These are phyloP conservation scores for Fraxinus quadrangulata DNA, from an alignment of 257 asterid genomes.

Conservation along the genomic window DNA sequence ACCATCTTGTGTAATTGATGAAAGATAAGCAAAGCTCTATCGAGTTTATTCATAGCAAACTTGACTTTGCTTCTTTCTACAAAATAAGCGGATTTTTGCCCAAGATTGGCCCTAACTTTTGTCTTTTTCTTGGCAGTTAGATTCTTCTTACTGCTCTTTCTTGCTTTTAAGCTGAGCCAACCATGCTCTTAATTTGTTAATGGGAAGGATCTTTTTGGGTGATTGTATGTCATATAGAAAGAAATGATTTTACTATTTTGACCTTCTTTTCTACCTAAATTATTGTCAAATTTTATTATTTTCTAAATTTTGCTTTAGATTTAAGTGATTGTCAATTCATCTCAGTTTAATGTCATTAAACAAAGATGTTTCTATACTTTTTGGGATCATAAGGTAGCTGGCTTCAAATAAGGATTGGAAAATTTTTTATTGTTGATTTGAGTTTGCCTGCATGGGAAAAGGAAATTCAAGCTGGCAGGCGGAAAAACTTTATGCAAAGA, in stretches of 20 bases:
- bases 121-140: not conserved
- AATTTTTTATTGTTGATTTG: not conserved
- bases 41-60: not conserved
- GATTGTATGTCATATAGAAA: constrained; percentile 1
- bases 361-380: not conserved
- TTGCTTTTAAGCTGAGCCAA: not conserved
- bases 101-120: not conserved
- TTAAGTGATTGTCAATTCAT: not conserved
- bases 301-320: not conserved
- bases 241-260: not conserved
- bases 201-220: not conserved
- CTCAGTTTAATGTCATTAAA: not conserved
- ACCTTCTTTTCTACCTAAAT: not conserved
- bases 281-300: not conserved
- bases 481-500: not conserved
- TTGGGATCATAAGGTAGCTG: not conserved
- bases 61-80: not conserved
- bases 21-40: not conserved
- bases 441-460: not conserved
- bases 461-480: not conserved
- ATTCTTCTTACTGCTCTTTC: not conserved
- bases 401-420: not conserved
- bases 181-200: not conserved
- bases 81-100: not conserved
- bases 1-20: not conserved